These are phyloP conservation scores for Candida railenensis DNA, from an alignment of 805 yeast genomes.

Conservation along the genomic window DNA sequence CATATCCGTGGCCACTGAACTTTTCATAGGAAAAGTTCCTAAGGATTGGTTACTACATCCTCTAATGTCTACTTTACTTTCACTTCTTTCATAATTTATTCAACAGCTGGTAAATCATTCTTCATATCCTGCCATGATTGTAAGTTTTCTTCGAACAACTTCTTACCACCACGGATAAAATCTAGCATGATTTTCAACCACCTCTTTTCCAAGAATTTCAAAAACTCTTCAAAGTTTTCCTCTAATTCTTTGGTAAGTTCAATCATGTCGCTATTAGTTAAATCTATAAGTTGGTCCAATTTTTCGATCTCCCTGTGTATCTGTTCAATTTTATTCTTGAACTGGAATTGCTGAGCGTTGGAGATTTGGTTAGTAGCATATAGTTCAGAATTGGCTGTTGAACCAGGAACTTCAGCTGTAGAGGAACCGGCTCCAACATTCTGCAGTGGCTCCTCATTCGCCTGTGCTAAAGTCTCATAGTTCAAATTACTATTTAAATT, in stretches of 20 bases:
- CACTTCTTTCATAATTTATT: not conserved
- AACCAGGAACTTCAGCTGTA: not conserved
- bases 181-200: constrained; percentile 39
- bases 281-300: constrained; percentile 47
- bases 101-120: constrained; percentile 2
- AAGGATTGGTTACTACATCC: no score
- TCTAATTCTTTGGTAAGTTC: constrained; percentile 44
- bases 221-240: constrained; percentile 35
- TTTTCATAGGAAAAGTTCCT: no score
- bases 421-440: not conserved
- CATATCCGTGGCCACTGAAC: no score
- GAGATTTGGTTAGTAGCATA: constrained; percentile 3
- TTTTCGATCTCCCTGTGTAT: constrained; percentile 43
- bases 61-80: no score
- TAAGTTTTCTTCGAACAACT: constrained; percentile 30
- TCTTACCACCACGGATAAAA: constrained; percentile 34
- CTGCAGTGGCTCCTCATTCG: constrained; percentile 1
- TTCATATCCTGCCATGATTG: constrained; percentile 34
- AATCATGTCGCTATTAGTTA: constrained; percentile 42
- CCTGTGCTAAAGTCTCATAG: not conserved
- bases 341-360: constrained; percentile 13
- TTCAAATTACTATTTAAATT: constrained; percentile 8
- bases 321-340: constrained; percentile 29
- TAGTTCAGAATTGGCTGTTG: not conserved
- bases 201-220: constrained; percentile 38